Base-by-base conservation (phyloP, 768 basidiomycete species). In the Termitomyces sp. region DNA sequence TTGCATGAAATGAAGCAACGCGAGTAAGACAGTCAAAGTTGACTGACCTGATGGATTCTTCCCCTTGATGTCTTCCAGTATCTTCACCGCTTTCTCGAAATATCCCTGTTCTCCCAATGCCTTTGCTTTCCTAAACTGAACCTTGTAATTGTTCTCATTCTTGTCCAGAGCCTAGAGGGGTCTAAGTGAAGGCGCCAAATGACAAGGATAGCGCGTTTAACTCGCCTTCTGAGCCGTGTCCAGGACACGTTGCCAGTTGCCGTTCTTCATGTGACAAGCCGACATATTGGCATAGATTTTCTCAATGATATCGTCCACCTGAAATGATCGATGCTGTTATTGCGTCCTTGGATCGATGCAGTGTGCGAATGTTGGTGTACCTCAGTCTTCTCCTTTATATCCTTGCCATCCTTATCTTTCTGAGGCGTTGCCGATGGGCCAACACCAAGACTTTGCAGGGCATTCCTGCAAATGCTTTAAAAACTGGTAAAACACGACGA, bases 201-300 rank as follows among this genome's bases (percentile, higher is more conserved):
- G 39, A 48, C 16, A 30, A 24, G 16, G 10, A 1, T 24, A 5
- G 16, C 18, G 43, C 22, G n/a, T 40, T 30, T 30, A 33, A 24
- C 68, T 16, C 44, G 81, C 91, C 79, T 93, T 89, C 64, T 93
- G 85, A 24, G 92, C 89, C n/a, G 89, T 86, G 63, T 93, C 89
- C 52, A 83, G 68, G 0, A 86, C 88, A 14, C 92, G 83, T 65
- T 84, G 82, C 88, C 88, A 94, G 67, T 91, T 94, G 47, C 78
- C 76, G 50, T 84, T 83, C 71, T 91, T 92, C 66, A 93, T 73
- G 68, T 93, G 89, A 63, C 90, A 91, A 5, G 89, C 90, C 3
- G 87, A 83, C 88, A 91, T 89, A 56, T 94, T 94, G 4, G 89
- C 83, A 61, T 93, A 90, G 46, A 93, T 84, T 74, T 89, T 93